Evolutionary conservation across 73 alveolate genomes (phyloP), one percentile per base, ranked within the genome.

Genomic region (Stentor coeruleus): DNA sequence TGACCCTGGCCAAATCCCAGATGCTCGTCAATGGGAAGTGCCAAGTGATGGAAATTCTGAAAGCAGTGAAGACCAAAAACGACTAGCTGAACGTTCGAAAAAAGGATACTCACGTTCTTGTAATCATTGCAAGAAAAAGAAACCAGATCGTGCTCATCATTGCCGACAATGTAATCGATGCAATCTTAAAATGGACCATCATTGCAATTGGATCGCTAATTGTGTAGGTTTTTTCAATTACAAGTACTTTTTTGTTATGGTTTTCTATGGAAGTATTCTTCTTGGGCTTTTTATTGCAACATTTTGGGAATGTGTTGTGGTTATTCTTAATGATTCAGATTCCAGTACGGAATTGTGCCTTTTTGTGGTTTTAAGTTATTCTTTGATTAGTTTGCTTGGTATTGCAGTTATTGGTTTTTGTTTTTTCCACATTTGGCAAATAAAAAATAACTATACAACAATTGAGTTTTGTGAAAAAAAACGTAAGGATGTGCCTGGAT

Each of bases 111-210:
- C 60, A 1, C 39, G 95, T 33, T 58, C 89, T 74, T 89, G 95
- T 77, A 41, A 79, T 38, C 72, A 81, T 2, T 93, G 98, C 82
- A 66, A 85, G 35, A 84, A 81, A 72, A 79, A 82, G 3, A 93
- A 93, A 85, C 96, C 95, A 28, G 95, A 89, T 41, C 77, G 98
- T 57, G 79, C 94, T 59, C 97, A 94, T 80, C 98, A 94, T 75
- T 94, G 98, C 85, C 77, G 85, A 31, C 75, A 83, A 57, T 94
- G 97, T 82, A 86, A 92, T 38, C 81, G 83, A 59, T 94, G 98
- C 81, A 75, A 90, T 28, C 66, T 91, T 11, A 93, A 84, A 79
- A 93, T 93, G 98, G 97, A 94, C 82, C 98, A 94, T 76, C 98
- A 94, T 74, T 94, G 98, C 81, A 95, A 93, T 3, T 94, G 98